Evolutionary conservation across 2,329 filamentous ascomycete genomes (phyloP), one percentile per base, ranked within the genome.

Genomic region (Trichophyton mentagrophytes): DNA sequence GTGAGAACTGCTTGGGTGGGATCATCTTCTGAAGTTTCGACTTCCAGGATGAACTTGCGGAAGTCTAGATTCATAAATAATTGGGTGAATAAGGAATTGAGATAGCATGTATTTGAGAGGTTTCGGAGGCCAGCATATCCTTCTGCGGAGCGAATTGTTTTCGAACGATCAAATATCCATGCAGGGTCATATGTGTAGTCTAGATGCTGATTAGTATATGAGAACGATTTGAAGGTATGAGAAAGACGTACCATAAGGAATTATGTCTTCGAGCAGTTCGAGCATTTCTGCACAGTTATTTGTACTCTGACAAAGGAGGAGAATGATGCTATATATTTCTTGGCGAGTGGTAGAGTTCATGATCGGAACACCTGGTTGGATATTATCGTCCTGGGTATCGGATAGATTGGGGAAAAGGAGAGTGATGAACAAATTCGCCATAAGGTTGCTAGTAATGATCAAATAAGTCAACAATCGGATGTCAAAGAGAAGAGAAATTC

Each of bases 1-100:
- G 78, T 77, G 1, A 99, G 81, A 3, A 97, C 79, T 60, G 78
- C 80, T 67, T 93, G 88, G 33, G 80, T 78, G 2, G 76, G 73
- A 11, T 76, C 72, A 0, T 76, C 73, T 63, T 87, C 82, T 13
- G 77, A 72, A 25, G 89, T 76, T 7, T 78, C 73, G n/a, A 82
- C 78, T 61, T 78, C 73, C 63, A 97, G 79, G 66, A 99, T 88
- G 72, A 97, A 96, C 15, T 83, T 80, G 17, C 93, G 86, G 68
- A 99, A 97, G 5, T 84, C 81, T 15, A 88, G 76, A 69, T 99
- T 97, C 90, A 96, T 97, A 77, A 92, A 99, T 0, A 99, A 82
- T 70, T 99, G 93, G 0, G 90, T 92, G 63, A 97, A 81, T 0
- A 99, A 78, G 0, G 93, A 97, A 71, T 99, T 99, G 70, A 97